Percentiles rank a stretch among this genome's conserved stretches.
phyloP scores from a whole-genome alignment of 2,329 filamentous ascomycete genomes.

The Diaporthe caulivora region DNA sequence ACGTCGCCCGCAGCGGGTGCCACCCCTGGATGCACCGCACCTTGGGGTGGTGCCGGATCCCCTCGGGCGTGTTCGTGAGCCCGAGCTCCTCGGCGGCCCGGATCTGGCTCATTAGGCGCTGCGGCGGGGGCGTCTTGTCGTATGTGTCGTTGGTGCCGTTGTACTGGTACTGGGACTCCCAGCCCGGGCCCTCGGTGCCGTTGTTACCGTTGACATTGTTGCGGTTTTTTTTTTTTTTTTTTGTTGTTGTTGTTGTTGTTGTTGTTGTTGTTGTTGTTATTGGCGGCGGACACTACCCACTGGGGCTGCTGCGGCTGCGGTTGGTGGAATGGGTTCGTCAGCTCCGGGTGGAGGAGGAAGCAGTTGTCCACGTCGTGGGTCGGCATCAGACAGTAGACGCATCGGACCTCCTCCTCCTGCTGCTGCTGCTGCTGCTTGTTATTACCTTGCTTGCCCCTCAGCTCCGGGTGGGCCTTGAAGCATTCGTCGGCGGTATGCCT shows the following conservation, averaged over 20 bases:
- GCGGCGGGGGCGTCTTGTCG: neutral
- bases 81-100: neutral
- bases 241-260: no score
- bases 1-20: neutral
- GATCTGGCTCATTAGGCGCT: neutral
- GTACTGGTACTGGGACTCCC: no score
- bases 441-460: neutral
- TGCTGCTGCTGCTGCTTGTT: neutral
- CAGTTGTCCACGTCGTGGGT: neutral
- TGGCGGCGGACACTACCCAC: neutral
- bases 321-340: neutral
- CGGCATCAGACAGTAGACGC: neutral
- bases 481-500: neutral
- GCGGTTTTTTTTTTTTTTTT: no score
- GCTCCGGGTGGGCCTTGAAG: neutral
- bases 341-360: neutral
- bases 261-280: neutral
- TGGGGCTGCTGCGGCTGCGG: neutral
- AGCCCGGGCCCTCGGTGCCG: no score
- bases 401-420: neutral
- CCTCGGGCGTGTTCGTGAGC: neutral
- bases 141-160: neutral
- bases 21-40: conserved; percentile 18
- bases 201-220: no score
- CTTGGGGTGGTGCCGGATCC: neutral